Evolutionary conservation across 2,329 filamentous ascomycete genomes (phyloP).

Genomic region (Beauveria asiatica): DNA sequence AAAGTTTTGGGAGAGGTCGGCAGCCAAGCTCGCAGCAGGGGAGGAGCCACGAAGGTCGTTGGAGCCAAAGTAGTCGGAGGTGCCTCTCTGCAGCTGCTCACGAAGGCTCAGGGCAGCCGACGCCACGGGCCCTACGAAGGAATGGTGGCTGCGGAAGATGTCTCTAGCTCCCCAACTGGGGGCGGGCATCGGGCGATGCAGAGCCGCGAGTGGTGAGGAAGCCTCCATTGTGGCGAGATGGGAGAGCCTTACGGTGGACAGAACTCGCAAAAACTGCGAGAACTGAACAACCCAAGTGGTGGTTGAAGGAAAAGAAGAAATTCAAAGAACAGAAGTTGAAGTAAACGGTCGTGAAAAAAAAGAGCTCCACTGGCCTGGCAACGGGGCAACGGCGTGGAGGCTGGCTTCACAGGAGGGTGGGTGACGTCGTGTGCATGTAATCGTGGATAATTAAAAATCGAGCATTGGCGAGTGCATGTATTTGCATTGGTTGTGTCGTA

Average conservation of each 20-base stretch:
- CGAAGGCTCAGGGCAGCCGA: slow-evolving; percentile 64
- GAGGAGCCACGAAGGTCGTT: slow-evolving; percentile 77
- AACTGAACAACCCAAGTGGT: slow-evolving; percentile 13
- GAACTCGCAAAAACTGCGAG: slow-evolving; percentile 8
- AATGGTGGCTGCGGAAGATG: slow-evolving; percentile 43
- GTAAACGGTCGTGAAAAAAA: slow-evolving; percentile 12
- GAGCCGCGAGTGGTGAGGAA: slow-evolving; percentile 86
- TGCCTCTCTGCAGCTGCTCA: slow-evolving; percentile 56
- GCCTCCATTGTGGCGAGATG: slow-evolving; percentile 61
- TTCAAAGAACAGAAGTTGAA: neutral
- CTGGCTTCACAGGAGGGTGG: slow-evolving; percentile 16
- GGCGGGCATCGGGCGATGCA: slow-evolving; percentile 63
- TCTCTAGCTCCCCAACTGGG: slow-evolving; percentile 51
- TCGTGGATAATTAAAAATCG: neutral
- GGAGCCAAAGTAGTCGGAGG: slow-evolving; percentile 71
- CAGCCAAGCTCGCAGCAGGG: slow-evolving; percentile 81
- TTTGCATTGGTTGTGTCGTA: neutral
- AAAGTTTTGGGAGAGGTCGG: slow-evolving; percentile 94
- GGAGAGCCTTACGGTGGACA: slow-evolving; percentile 1
- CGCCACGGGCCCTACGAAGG: slow-evolving; percentile 43
- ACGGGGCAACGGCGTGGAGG: slow-evolving; percentile 15
- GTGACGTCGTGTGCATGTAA: slow-evolving; percentile 11
- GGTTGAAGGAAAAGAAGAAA: slow-evolving; percentile 2
- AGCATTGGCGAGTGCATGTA: neutral
- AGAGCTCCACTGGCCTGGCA: slow-evolving; percentile 10